Conservation (phyloP, 1,139 yeast species). For the Ogataea hybrid region DNA sequence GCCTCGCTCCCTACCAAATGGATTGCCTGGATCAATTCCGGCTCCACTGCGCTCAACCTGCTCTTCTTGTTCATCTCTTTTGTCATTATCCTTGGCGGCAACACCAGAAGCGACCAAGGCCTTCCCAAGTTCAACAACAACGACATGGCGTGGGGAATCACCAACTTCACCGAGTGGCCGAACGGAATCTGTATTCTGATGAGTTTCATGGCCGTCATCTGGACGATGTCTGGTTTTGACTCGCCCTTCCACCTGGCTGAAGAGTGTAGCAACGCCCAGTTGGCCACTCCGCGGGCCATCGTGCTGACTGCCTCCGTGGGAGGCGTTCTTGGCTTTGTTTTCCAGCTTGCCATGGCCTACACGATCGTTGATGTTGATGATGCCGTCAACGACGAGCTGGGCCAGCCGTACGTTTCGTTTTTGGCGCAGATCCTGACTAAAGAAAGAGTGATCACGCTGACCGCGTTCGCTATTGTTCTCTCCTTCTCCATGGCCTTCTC, state of each 20-base stretch:
- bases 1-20: constrained; percentile 52
- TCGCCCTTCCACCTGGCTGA: constrained; percentile 74
- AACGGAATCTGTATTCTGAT: constrained; percentile 59
- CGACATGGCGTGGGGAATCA: constrained; percentile 53
- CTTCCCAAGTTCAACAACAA: constrained; percentile 50
- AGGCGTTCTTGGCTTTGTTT: constrained; percentile 59
- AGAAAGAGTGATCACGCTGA: constrained; percentile 49
- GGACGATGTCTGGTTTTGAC: constrained; percentile 80
- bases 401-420: constrained; percentile 65
- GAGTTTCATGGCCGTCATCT: constrained; percentile 64
- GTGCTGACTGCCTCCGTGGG: constrained; percentile 62
- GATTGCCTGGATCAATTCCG: constrained; percentile 54
- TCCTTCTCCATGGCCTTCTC: constrained; percentile 69
- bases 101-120: constrained; percentile 39
- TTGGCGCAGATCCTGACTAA: constrained; percentile 49
- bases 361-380: constrained; percentile 53
- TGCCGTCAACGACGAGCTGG: constrained; percentile 54
- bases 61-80: constrained; percentile 54
- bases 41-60: constrained; percentile 52
- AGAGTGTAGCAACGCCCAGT: constrained; percentile 61
- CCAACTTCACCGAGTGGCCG: constrained; percentile 67
- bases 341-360: constrained; percentile 65
- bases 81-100: constrained; percentile 57
- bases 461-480: constrained; percentile 58
- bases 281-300: constrained; percentile 63